Evolutionary conservation across 345 rosid species (phyloP).

Genomic region (Hypericum androsaemum): DNA sequence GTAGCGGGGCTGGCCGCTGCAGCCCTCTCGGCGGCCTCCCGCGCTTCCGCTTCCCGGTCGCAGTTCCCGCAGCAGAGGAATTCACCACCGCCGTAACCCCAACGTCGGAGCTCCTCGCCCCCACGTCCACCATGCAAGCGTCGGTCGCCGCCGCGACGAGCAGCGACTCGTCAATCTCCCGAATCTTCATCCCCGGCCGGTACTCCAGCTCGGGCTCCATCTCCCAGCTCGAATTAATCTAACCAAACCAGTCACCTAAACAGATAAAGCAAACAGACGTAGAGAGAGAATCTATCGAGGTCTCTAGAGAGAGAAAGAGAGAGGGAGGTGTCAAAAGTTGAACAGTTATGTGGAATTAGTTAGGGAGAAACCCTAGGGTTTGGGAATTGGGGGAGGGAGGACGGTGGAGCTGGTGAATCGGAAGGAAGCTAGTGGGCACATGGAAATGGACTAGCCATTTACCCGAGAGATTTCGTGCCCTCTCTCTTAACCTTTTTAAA

Average conservation of each 20-base stretch:
- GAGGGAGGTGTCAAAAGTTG: background rate
- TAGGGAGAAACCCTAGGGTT: too few species aligned
- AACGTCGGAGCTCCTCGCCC: too few species aligned
- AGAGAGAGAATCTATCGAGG: conserved; percentile 4
- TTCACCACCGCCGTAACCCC: too few species aligned
- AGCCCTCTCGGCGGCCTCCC: conserved; percentile 63
- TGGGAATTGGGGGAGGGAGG: too few species aligned
- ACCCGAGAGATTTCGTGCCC: background rate
- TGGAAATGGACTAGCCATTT: conserved; percentile 10
- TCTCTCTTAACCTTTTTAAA: too few species aligned
- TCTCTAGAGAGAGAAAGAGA: background rate
- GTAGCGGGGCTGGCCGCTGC: conserved; percentile 1
- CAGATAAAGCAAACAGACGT: too few species aligned
- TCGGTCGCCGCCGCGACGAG: conserved; percentile 17
- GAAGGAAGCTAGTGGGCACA: too few species aligned
- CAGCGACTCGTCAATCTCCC: conserved; percentile 29
- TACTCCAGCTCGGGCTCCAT: conserved; percentile 22
- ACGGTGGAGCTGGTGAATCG: too few species aligned
- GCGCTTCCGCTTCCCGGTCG: conserved; percentile 44
- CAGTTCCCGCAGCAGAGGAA: too few species aligned
- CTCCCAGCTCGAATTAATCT: background rate
- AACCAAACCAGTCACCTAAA: background rate
- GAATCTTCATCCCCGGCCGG: conserved; percentile 22
- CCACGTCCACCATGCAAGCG: too few species aligned
- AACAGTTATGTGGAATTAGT: too few species aligned